Evolutionary conservation across 768 basidiomycete species (phyloP), one percentile per base, ranked within the genome.

Genomic region (Amanita polypyramis): DNA sequence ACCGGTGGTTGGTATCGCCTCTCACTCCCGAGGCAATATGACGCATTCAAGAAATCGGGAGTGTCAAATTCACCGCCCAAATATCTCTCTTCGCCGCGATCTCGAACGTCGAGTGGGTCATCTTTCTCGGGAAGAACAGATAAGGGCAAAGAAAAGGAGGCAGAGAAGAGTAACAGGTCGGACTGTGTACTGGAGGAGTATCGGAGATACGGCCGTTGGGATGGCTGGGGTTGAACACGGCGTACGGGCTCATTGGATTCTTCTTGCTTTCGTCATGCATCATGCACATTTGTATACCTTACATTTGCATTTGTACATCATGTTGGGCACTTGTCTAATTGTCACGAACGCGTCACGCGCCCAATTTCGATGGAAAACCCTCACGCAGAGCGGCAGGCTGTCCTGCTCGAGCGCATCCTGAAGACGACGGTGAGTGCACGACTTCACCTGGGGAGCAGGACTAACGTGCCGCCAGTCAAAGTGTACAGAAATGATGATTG

Each of bases 1-100:
- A 77, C 80, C 0, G 91, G 92, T n/a, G 86, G 89, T 1, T 95
- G 92, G 92, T 95, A 91, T 65, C 77, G 90, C 6, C 70, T 94
- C 9, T 74, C 82, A 14, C 63, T 92, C 12, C 87, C 54, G 15
- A 54, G 27, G 34, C 35, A 35, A 48, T 49, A 25, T 40, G 45
- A 21, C 11, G 43, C 20, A 9, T 43, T 60, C 66, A 15, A 56
- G 57, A 50, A 43, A 55, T 21, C 51, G 9, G 37, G 56, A 25
- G 29, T 55, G 20, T 58, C 65, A 15, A 59, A 65, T 29, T 72
- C 77, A 6, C 73, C 78, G n/a, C 70, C 74, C 9, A 69, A 65
- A 51, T 54, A 64, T n/a, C 52, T 62, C 1, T 59, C 68, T 8
- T 52, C 58, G 43, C 56, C 67, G 33, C 72, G 73, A 25, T 69